These are phyloP conservation scores for Anisodus acutangulus DNA, from an alignment of 257 asterid species.

Conservation along the genomic window DNA sequence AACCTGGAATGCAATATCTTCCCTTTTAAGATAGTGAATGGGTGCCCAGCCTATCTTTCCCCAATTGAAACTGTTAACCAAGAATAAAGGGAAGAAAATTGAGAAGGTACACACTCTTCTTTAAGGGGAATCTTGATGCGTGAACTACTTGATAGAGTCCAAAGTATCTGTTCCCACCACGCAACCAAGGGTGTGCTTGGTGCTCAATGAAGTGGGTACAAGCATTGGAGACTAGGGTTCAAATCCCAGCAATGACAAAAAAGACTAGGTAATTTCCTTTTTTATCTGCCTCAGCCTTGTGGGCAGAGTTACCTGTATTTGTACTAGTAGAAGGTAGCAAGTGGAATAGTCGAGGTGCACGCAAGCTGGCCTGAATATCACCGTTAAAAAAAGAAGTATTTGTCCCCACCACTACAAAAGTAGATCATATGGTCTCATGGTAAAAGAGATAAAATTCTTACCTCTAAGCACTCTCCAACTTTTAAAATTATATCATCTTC, in stretches of 20 bases:
- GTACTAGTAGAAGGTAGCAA: not conserved
- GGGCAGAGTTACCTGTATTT: not conserved
- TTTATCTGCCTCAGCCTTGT: not conserved
- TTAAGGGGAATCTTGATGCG: not conserved
- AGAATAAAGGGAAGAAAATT: not conserved
- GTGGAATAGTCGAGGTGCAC: not conserved
- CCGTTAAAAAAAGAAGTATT: not conserved
- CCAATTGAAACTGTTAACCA: slow-evolving; percentile 9
- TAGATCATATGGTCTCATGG: not conserved
- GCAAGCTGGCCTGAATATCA: not conserved
- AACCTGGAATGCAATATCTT: slow-evolving; percentile 7
- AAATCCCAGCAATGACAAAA: not conserved
- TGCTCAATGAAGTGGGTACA: slow-evolving; percentile 17
- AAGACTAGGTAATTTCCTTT: not conserved
- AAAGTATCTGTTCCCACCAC: slow-evolving; percentile 24
- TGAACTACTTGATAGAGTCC: not conserved
- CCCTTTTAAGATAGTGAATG: not conserved
- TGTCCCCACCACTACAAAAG: slow-evolving; percentile 1
- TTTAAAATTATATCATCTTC: slow-evolving; percentile 81
- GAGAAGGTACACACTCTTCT: not conserved
- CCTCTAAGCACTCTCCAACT: slow-evolving; percentile 98
- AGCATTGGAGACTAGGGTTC: not conserved
- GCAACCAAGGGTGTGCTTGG: slow-evolving; percentile 12
- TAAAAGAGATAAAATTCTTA: slow-evolving; percentile 44
- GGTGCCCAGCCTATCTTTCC: not conserved